A percentile compares a stretch with the other conserved stretches of the same genome.
phyloP scores from a whole-genome alignment of 805 yeast genomes.

The Starmerella asiatica region DNA sequence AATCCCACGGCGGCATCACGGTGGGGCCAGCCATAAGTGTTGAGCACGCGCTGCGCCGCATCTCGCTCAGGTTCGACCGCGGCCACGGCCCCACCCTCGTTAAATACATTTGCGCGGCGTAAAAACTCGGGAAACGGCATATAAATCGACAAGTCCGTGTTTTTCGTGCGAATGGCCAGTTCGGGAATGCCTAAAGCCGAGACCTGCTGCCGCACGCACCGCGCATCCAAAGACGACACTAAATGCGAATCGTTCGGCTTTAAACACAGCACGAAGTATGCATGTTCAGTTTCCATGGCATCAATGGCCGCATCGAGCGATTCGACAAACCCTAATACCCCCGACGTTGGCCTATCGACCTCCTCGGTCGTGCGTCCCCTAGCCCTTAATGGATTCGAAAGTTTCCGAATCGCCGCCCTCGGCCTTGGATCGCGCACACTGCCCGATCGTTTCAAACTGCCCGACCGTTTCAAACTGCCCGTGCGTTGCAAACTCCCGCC shows the following conservation, averaged over 20 bases:
- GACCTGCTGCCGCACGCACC: slow-evolving; percentile 33
- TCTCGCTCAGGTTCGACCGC: slow-evolving; percentile 24
- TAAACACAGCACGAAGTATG: slow-evolving; percentile 31
- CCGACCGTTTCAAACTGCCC: slow-evolving; percentile 8
- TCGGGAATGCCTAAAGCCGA: slow-evolving; percentile 32
- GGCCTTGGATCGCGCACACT: slow-evolving; percentile 13
- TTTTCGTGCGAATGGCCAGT: slow-evolving; percentile 29
- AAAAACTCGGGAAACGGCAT: slow-evolving; percentile 30
- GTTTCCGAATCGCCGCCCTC: slow-evolving; percentile 7
- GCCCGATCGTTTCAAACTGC: slow-evolving; percentile 14
- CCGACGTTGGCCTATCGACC: slow-evolving; percentile 1
- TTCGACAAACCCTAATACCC: slow-evolving; percentile 13
- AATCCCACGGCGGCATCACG: slow-evolving; percentile 30
- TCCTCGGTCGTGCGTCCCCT: slow-evolving; percentile 2
- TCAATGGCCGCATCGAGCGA: slow-evolving; percentile 29
- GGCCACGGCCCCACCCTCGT: slow-evolving; percentile 1
- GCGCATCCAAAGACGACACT: slow-evolving; percentile 30
- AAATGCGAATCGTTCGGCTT: slow-evolving; percentile 32
- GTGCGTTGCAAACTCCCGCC: slow-evolving; percentile 3
- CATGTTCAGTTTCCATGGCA: slow-evolving; percentile 29
- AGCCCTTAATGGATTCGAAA: slow-evolving; percentile 10
- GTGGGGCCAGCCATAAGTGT: slow-evolving; percentile 26
- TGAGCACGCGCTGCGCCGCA: slow-evolving; percentile 23
- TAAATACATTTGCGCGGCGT: slow-evolving; percentile 18
- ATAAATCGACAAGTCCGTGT: slow-evolving; percentile 29